phyloP scores from a whole-genome alignment of 352 stramenopile species.

The Sclerospora graminicola region DNA sequence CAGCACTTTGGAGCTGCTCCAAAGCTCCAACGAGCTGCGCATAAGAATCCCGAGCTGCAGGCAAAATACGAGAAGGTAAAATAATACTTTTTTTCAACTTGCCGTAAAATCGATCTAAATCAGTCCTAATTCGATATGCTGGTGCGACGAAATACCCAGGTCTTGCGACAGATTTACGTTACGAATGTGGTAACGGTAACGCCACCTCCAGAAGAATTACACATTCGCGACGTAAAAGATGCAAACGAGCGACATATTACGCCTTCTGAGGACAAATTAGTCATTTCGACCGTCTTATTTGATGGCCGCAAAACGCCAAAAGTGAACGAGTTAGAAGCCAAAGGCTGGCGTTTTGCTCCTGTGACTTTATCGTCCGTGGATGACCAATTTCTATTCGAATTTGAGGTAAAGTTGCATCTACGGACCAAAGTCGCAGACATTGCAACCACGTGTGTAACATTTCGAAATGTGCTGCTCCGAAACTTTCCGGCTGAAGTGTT shows the following conservation, averaged over 20 bases:
- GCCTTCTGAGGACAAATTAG: background rate
- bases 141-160: constrained; percentile 11
- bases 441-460: constrained; percentile 34
- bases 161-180: constrained; percentile 35
- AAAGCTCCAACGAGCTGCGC: constrained; percentile 27
- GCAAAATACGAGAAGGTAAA: constrained; percentile 30
- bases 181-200: constrained; percentile 1
- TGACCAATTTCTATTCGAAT: constrained; percentile 70
- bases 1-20: constrained; percentile 24
- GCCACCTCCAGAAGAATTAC: too few species aligned
- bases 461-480: constrained; percentile 44
- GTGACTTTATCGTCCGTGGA: constrained; percentile 45
- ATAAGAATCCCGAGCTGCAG: constrained; percentile 25
- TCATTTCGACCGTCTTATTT: background rate
- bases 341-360: constrained; percentile 47
- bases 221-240: background rate
- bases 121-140: constrained; percentile 5
- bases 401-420: constrained; percentile 61
- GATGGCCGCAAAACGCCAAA: constrained; percentile 4
- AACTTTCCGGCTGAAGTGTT: constrained; percentile 66
- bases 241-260: background rate
- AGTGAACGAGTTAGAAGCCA: constrained; percentile 16
- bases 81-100: too few species aligned
- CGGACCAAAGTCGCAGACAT: constrained; percentile 35
- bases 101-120: too few species aligned